Percentiles rank a stretch among this genome's conserved stretches.
Evolutionary conservation across 2,329 filamentous ascomycete genomes (phyloP).

Genomic region (Cercospora sp.): DNA sequence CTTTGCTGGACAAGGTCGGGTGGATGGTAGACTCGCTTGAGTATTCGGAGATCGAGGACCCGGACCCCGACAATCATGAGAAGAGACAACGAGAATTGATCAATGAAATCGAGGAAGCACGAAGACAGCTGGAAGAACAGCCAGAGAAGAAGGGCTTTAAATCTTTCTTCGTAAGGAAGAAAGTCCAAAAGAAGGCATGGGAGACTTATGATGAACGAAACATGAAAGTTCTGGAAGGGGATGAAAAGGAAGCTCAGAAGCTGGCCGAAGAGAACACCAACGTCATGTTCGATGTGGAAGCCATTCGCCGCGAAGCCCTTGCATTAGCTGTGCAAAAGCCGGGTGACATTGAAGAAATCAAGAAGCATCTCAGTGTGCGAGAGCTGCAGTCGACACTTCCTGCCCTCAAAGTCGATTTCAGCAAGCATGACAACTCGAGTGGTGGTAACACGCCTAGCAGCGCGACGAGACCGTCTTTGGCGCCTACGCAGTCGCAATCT

Average conservation of each 20-base stretch:
- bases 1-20: slow-evolving; percentile 79
- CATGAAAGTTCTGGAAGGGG: slow-evolving; percentile 44
- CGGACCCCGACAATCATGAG: slow-evolving; percentile 89
- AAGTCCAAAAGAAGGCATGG: slow-evolving; percentile 82
- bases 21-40: slow-evolving; percentile 92
- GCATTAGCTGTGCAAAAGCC: slow-evolving; percentile 73
- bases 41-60: slow-evolving; percentile 94
- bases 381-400: slow-evolving; percentile 87
- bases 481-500: slow-evolving; percentile 14
- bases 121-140: slow-evolving; percentile 80
- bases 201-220: slow-evolving; percentile 81
- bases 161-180: slow-evolving; percentile 81
- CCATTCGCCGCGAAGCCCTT: slow-evolving; percentile 69
- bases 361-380: slow-evolving; percentile 54
- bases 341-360: slow-evolving; percentile 74
- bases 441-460: slow-evolving; percentile 13
- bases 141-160: slow-evolving; percentile 67
- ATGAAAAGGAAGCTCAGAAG: slow-evolving; percentile 49
- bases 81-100: slow-evolving; percentile 89
- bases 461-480: slow-evolving; percentile 14
- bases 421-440: slow-evolving; percentile 12
- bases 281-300: slow-evolving; percentile 92
- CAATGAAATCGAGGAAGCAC: slow-evolving; percentile 92
- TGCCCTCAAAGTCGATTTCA: slow-evolving; percentile 70
- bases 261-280: slow-evolving; percentile 41